Evolutionary conservation across 495 filamentous ascomycete species (phyloP).

Genomic region (Zalerion maritima): DNA sequence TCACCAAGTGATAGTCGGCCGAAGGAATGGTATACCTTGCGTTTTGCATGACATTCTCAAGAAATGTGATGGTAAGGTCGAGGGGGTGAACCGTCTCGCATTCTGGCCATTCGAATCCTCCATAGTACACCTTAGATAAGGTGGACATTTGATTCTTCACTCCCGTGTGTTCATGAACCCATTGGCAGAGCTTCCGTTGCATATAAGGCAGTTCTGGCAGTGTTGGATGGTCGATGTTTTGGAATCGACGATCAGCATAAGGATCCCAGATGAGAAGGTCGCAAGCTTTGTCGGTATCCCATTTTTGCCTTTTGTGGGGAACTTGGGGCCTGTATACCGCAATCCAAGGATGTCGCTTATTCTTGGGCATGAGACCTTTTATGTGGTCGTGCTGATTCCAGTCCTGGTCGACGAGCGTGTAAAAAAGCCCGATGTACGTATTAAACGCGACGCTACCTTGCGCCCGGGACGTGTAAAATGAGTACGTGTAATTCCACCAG

Average conservation of each 20-base stretch:
- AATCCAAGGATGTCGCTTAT: slow-evolving; percentile 26
- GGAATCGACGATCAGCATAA: slow-evolving; percentile 10
- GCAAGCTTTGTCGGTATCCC: slow-evolving; percentile 16
- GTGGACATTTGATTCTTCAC: slow-evolving; percentile 11
- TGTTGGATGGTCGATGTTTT: neutral
- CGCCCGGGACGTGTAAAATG: slow-evolving; percentile 5
- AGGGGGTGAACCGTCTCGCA: too few species aligned
- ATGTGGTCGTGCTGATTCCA: slow-evolving; percentile 16
- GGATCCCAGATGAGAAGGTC: slow-evolving; percentile 36
- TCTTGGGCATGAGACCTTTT: slow-evolving; percentile 4
- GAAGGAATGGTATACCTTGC: too few species aligned
- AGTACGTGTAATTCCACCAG: slow-evolving; percentile 17
- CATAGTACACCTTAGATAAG: too few species aligned
- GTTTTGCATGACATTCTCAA: too few species aligned
- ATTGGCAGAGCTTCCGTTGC: slow-evolving; percentile 23
- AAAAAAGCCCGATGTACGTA: slow-evolving; percentile 29
- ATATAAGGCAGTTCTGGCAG: slow-evolving; percentile 21
- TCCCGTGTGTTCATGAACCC: slow-evolving; percentile 11
- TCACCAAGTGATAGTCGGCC: too few species aligned
- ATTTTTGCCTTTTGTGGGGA: slow-evolving; percentile 10
- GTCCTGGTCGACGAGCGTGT: slow-evolving; percentile 23
- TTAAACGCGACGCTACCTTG: slow-evolving; percentile 8
- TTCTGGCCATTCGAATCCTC: too few species aligned
- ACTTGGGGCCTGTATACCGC: slow-evolving; percentile 23
- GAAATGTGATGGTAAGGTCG: too few species aligned